Evolutionary conservation across 257 asterid species (phyloP).

Genomic region (Misopates orontium): DNA sequence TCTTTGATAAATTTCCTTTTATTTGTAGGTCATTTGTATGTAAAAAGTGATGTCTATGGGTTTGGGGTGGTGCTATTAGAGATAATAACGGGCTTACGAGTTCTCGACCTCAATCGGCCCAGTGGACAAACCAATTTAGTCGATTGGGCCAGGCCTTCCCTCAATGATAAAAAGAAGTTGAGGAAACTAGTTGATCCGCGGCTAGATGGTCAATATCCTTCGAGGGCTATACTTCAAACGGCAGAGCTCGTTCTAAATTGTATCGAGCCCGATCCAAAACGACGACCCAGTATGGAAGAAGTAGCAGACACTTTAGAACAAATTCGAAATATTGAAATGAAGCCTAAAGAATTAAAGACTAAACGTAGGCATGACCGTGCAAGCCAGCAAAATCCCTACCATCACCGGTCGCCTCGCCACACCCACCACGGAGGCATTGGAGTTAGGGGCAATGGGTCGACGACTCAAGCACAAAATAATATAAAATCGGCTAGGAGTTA

Average conservation of each 20-base stretch:
- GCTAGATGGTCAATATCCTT: constrained; percentile 59
- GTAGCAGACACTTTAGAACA: constrained; percentile 45
- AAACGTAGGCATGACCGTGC: neutral
- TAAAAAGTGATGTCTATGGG: constrained; percentile 84
- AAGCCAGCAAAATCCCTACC: constrained; percentile 8
- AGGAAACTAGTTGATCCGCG: constrained; percentile 69
- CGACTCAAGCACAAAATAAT: no score
- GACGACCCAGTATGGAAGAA: constrained; percentile 62
- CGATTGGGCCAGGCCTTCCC: constrained; percentile 79
- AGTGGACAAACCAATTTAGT: constrained; percentile 48
- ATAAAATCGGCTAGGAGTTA: no score
- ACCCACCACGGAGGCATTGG: constrained; percentile 24
- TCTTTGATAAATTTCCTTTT: neutral
- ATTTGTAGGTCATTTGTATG: constrained; percentile 72
- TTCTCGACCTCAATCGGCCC: constrained; percentile 66
- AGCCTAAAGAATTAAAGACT: constrained; percentile 31
- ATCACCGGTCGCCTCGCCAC: constrained; percentile 32
- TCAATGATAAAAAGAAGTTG: constrained; percentile 55
- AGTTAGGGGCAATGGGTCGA: no score
- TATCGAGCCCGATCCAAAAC: constrained; percentile 68
- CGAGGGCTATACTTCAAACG: constrained; percentile 37
- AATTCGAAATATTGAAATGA: constrained; percentile 33
- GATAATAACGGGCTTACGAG: constrained; percentile 62
- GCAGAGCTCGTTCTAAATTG: constrained; percentile 53
- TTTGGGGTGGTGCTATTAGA: constrained; percentile 81